Percentiles rank a stretch among this genome's conserved stretches.
These are phyloP conservation scores for Plasmodium blacklocki DNA, from an alignment of 169 alveolate species.

Conservation along the genomic window DNA sequence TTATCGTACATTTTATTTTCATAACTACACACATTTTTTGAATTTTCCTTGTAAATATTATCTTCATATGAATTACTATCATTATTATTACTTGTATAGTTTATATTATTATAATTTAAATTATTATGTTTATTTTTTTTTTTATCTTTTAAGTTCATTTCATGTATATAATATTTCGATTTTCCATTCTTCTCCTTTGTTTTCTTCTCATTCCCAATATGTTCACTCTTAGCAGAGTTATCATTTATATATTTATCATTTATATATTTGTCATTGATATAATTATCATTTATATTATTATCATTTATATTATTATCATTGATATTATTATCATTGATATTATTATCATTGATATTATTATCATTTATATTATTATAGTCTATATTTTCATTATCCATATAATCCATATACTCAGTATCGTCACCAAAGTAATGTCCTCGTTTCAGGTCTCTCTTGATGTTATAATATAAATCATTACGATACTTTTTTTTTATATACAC, in stretches of 20 bases:
- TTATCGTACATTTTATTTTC: background rate
- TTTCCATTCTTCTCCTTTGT: background rate
- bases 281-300: background rate
- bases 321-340: background rate
- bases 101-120: background rate
- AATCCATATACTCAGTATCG: conserved; percentile 3
- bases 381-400: background rate
- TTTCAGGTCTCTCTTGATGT: conserved; percentile 8
- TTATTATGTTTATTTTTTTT: background rate
- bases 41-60: no score
- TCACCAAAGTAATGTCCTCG: conserved; percentile 35
- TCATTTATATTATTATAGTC: background rate
- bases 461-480: conserved; percentile 14
- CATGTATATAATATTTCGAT: background rate
- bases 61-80: background rate
- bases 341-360: background rate
- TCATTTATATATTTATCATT: background rate
- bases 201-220: no score
- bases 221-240: no score
- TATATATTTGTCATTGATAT: no score
- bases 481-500: conserved; percentile 31
- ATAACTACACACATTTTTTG: background rate
- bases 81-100: background rate
- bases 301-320: background rate
- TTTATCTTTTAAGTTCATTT: background rate